These are phyloP conservation scores for Vitis hybrid DNA, from an alignment of 177 flowering plant species.

Conservation along the genomic window DNA sequence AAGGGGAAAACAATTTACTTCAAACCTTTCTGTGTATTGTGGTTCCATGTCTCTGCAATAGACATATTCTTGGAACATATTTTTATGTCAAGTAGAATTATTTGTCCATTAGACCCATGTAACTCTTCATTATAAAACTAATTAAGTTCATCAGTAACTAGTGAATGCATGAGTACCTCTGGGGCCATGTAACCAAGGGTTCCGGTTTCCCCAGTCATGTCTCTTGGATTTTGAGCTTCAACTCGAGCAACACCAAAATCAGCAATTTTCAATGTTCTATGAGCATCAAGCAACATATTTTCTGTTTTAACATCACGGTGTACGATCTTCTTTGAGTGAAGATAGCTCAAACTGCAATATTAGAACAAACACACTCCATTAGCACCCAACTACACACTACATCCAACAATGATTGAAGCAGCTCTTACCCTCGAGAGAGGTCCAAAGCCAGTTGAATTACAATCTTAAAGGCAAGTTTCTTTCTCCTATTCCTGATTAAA, in stretches of 20 bases:
- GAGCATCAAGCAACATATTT: conserved; percentile 65
- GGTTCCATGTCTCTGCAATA: background rate
- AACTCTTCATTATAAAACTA: background rate
- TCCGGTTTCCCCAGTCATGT: conserved; percentile 92
- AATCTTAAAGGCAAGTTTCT: conserved; percentile 62
- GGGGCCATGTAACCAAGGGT: conserved; percentile 96
- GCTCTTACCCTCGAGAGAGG: conserved; percentile 73
- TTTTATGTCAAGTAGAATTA: background rate
- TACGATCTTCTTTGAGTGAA: conserved; percentile 75
- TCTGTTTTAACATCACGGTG: conserved; percentile 88
- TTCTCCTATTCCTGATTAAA: conserved; percentile 50
- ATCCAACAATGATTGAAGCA: background rate
- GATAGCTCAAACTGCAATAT: conserved; percentile 63
- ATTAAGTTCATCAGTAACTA: background rate
- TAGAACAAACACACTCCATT: background rate
- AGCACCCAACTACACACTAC: background rate
- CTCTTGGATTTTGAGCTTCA: conserved; percentile 86
- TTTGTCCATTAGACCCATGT: background rate
- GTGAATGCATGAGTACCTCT: conserved; percentile 45
- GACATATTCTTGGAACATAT: too few species aligned
- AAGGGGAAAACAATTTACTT: background rate
- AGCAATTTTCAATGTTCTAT: conserved; percentile 64
- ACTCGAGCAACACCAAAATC: conserved; percentile 96
- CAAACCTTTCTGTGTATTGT: background rate
- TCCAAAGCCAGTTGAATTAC: conserved; percentile 76